Evolutionary conservation across 2,329 filamentous ascomycete genomes (phyloP).

Genomic region (Ophiostoma pallidulum): DNA sequence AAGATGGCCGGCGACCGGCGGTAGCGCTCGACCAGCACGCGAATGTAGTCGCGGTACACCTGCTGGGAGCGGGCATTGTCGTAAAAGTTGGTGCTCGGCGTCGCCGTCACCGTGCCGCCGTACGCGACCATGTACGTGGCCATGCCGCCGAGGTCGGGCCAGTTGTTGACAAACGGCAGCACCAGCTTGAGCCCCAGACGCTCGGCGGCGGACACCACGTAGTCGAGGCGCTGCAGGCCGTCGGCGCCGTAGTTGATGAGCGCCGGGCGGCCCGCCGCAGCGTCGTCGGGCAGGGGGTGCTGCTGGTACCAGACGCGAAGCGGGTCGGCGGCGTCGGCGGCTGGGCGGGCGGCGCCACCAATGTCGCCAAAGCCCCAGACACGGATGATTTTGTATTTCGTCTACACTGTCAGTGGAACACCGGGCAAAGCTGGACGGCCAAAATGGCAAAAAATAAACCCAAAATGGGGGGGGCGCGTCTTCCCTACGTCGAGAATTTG

Average conservation of each 20-base stretch:
- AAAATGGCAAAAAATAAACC: neutral
- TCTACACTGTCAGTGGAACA: slow-evolving; percentile 11
- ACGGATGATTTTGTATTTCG: slow-evolving; percentile 40
- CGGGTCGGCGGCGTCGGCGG: slow-evolving; percentile 25
- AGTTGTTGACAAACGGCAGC: slow-evolving; percentile 15
- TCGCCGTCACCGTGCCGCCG: slow-evolving; percentile 7
- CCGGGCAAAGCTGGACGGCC: neutral
- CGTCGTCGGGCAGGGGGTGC: slow-evolving; percentile 16
- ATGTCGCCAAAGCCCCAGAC: slow-evolving; percentile 45
- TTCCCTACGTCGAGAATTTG: slow-evolving; percentile 14
- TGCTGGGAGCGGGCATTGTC: slow-evolving; percentile 32
- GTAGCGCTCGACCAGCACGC: slow-evolving; percentile 40
- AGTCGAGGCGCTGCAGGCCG: slow-evolving; percentile 40
- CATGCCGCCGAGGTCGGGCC: slow-evolving; percentile 17
- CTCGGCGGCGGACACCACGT: slow-evolving; percentile 11
- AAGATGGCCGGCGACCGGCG: slow-evolving; percentile 38
- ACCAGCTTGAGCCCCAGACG: slow-evolving; percentile 6
- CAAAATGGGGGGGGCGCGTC: too few species aligned
- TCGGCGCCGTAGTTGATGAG: slow-evolving; percentile 14
- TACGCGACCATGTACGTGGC: slow-evolving; percentile 16
- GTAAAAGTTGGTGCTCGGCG: slow-evolving; percentile 6
- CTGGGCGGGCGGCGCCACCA: slow-evolving; percentile 28
- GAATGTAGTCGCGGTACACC: slow-evolving; percentile 45
- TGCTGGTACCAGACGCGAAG: slow-evolving; percentile 37
- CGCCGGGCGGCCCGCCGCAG: neutral